These are phyloP conservation scores for Aurantiochytrium sp. DNA, from an alignment of 108 stramenopile species.

Conservation along the genomic window DNA sequence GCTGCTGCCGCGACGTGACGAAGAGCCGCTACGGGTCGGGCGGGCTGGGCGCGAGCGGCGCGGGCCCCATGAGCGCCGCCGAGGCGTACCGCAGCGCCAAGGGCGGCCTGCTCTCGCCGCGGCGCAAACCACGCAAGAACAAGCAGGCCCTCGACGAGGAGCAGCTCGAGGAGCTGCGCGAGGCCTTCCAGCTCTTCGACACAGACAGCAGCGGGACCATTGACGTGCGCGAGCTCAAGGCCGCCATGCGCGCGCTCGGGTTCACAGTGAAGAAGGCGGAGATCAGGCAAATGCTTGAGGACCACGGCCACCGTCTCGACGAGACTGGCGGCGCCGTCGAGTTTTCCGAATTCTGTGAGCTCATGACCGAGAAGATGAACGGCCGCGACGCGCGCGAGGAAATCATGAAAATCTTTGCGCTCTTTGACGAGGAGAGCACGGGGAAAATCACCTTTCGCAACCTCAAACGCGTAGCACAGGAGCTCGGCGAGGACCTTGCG, in stretches of 20 bases:
- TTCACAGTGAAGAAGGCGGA: constrained; percentile 81
- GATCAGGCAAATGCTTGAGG: constrained; percentile 76
- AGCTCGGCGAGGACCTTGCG: constrained; percentile 77
- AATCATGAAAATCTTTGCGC: constrained; percentile 74
- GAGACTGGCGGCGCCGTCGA: constrained; percentile 64
- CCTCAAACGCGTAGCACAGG: constrained; percentile 78
- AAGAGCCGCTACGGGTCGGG: background rate
- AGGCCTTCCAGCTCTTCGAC: constrained; percentile 47
- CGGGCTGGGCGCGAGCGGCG: background rate
- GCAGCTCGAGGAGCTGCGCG: constrained; percentile 40
- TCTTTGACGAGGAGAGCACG: constrained; percentile 80
- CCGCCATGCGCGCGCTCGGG: constrained; percentile 80
- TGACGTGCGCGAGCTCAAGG: constrained; percentile 80
- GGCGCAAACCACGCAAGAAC: background rate
- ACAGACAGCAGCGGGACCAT: constrained; percentile 60
- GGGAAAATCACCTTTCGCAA: constrained; percentile 78
- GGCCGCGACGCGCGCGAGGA: constrained; percentile 72
- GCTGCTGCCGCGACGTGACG: too few relatives aligned
- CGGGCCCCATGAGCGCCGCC: background rate
- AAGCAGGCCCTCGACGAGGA: constrained; percentile 42
- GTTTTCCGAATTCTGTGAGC: constrained; percentile 75
- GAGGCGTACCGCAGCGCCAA: constrained; percentile 23
- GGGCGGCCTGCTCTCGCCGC: background rate
- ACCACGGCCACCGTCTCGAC: constrained; percentile 42
- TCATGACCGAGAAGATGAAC: constrained; percentile 60